phyloP scores from a whole-genome alignment of 352 stramenopile species.

The Pythium volutum region DNA sequence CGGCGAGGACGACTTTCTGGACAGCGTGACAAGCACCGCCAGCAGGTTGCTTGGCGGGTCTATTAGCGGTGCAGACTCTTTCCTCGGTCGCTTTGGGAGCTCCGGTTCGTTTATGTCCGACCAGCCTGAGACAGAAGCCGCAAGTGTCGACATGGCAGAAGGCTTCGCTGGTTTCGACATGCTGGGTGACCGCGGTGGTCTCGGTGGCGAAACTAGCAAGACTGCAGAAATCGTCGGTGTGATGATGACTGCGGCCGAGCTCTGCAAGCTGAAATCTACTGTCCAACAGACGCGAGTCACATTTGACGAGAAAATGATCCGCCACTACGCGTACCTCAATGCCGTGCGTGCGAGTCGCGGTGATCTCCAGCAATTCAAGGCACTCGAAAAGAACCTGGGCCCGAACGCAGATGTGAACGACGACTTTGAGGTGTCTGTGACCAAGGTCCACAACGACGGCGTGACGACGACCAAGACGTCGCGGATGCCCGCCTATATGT shows the following conservation, averaged over 20 bases:
- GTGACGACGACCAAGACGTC: conserved; percentile 1
- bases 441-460: conserved; percentile 5
- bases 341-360: conserved; percentile 10
- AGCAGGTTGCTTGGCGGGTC: background rate
- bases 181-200: background rate
- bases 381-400: background rate
- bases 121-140: background rate
- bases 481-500: conserved; percentile 9
- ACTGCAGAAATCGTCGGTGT: background rate
- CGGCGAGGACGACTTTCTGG: conserved; percentile 1
- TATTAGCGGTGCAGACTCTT: background rate
- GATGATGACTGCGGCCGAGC: background rate
- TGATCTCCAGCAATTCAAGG: conserved; percentile 6
- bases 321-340: conserved; percentile 11
- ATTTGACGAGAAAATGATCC: conserved; percentile 11
- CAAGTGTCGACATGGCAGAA: background rate
- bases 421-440: conserved; percentile 3
- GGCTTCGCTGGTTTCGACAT: background rate
- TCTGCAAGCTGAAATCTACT: background rate
- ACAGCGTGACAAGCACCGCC: background rate
- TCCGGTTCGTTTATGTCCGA: background rate
- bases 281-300: conserved; percentile 4
- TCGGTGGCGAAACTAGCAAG: background rate
- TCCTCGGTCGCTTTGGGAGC: background rate
- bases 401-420: conserved; percentile 10